A percentile compares a stretch with the other conserved stretches of the same genome.
Evolutionary conservation across 495 filamentous ascomycete species (phyloP).

Genomic region (Cercophora scortea): DNA sequence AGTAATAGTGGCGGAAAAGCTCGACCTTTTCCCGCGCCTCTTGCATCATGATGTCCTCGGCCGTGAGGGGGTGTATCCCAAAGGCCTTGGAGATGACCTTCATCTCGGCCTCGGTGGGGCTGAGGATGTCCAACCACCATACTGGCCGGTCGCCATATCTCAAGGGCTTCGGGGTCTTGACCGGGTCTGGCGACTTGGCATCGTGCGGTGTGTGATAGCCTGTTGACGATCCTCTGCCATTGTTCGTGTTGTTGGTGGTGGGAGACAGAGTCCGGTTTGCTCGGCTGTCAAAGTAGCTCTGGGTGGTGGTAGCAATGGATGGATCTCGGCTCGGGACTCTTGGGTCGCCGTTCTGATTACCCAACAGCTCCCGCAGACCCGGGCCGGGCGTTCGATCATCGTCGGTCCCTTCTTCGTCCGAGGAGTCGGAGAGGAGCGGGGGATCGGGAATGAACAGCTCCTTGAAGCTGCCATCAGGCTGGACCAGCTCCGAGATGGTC

Average conservation of each 20-base stretch:
- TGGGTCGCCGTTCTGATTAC: slow-evolving; percentile 19
- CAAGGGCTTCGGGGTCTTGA: slow-evolving; percentile 37
- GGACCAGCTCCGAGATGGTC: slow-evolving; percentile 83
- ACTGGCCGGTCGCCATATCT: slow-evolving; percentile 83
- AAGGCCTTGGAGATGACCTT: slow-evolving; percentile 85
- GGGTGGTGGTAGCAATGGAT: slow-evolving; percentile 21
- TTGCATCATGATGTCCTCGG: slow-evolving; percentile 95
- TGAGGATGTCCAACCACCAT: slow-evolving; percentile 91
- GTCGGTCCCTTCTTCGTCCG: slow-evolving; percentile 55
- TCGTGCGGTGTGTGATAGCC: slow-evolving; percentile 10
- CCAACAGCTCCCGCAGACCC: slow-evolving; percentile 15
- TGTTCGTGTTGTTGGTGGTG: slow-evolving; percentile 1
- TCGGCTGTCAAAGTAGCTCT: slow-evolving; percentile 13
- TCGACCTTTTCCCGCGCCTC: slow-evolving; percentile 97
- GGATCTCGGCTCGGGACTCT: slow-evolving; percentile 26
- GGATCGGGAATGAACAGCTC: slow-evolving; percentile 68
- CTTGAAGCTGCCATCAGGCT: slow-evolving; percentile 71
- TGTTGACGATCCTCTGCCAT: not conserved
- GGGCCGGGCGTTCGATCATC: slow-evolving; percentile 18
- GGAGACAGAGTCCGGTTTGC: slow-evolving; percentile 7
- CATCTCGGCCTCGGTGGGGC: slow-evolving; percentile 89
- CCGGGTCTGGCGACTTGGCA: slow-evolving; percentile 16
- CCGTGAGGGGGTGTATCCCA: slow-evolving; percentile 87
- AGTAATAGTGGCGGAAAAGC: slow-evolving; percentile 94
- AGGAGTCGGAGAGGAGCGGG: slow-evolving; percentile 42